These are phyloP conservation scores for Helichrysum umbraculigerum DNA, from an alignment of 129 eudicot species.

Conservation along the genomic window DNA sequence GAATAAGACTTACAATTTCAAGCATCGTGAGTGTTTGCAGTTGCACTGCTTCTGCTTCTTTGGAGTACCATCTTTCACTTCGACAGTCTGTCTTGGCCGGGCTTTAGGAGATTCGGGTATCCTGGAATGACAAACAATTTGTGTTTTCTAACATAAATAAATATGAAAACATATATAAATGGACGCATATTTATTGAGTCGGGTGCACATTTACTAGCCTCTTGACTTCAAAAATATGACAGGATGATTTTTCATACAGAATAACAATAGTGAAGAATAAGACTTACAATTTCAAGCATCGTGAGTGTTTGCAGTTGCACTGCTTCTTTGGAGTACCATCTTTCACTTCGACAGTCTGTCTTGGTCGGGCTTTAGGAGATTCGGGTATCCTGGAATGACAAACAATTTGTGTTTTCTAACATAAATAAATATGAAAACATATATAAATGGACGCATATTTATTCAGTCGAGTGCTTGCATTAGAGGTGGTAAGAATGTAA, in stretches of 20 bases:
- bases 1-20: conserved; percentile 68
- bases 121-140: conserved; percentile 39
- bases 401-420: not conserved
- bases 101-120: conserved; percentile 82
- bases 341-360: conserved; percentile 62
- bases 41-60: conserved; percentile 94
- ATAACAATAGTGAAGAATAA: not conserved
- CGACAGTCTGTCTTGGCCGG: conserved; percentile 57
- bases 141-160: not conserved
- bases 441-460: not conserved
- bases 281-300: conserved; percentile 90
- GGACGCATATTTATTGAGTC: not conserved
- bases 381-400: conserved; percentile 67
- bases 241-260: not conserved
- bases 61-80: conserved; percentile 82
- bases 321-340: conserved; percentile 93
- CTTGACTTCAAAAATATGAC: not conserved
- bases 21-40: conserved; percentile 91
- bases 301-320: conserved; percentile 92
- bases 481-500: too few species aligned
- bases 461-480: not conserved
- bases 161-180: not conserved
- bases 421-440: conserved; percentile 6
- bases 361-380: conserved; percentile 68
- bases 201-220: not conserved